Percentiles rank a stretch among this genome's conserved stretches.
Evolutionary conservation across 441 rosid species (phyloP).

Genomic region (Viola pubescens): DNA sequence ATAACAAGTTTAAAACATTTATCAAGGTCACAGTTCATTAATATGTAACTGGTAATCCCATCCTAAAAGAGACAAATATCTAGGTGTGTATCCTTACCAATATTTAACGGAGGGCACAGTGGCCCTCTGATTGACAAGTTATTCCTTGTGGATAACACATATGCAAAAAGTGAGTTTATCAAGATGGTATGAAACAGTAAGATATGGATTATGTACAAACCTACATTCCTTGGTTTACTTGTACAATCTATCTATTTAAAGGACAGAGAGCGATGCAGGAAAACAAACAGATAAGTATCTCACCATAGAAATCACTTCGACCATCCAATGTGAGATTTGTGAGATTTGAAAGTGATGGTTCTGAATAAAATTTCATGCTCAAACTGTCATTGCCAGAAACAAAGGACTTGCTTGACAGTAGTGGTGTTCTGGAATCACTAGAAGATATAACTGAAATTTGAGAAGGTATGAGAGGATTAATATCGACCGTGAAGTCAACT

Average conservation of each 20-base stretch:
- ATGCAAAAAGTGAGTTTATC: too few species aligned
- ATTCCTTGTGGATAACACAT: too few species aligned
- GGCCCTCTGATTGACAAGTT: too few species aligned
- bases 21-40: too few species aligned
- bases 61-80: too few species aligned
- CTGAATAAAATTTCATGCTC: conserved; percentile 3
- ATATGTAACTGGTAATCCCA: too few species aligned
- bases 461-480: conserved; percentile 38
- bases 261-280: not conserved
- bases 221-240: not conserved
- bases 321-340: conserved; percentile 65
- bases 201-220: too few species aligned
- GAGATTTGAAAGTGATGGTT: conserved; percentile 33
- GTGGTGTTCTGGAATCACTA: conserved; percentile 24
- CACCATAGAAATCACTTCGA: conserved; percentile 62
- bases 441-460: conserved; percentile 41
- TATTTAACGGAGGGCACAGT: too few species aligned
- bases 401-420: conserved; percentile 19
- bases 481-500: conserved; percentile 64
- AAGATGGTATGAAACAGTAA: too few species aligned
- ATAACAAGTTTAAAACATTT: too few species aligned
- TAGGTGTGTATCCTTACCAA: too few species aligned
- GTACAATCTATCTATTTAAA: not conserved
- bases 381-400: conserved; percentile 17
- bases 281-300: conserved; percentile 16